phyloP scores from a whole-genome alignment of 2,329 filamentous ascomycete genomes.

The Pseudogymnoascus sp. region DNA sequence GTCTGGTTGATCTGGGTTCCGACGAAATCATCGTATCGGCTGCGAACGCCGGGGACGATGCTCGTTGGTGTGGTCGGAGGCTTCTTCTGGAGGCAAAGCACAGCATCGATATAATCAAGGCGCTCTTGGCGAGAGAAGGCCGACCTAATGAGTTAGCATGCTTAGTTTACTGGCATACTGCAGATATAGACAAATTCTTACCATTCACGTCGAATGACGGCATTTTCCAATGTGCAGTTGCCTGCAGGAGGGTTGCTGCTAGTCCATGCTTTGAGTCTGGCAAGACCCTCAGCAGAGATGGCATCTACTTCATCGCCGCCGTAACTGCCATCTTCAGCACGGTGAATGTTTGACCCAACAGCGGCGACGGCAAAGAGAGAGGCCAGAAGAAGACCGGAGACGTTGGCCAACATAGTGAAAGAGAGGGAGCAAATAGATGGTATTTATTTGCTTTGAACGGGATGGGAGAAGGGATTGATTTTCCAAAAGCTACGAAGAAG shows the following conservation, averaged over 20 bases:
- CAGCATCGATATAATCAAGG: slow-evolving; percentile 31
- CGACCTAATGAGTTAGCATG: slow-evolving; percentile 9
- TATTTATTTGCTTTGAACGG: background rate
- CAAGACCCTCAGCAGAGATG: background rate
- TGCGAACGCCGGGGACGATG: slow-evolving; percentile 28
- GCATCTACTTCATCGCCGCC: background rate
- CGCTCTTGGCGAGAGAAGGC: slow-evolving; percentile 19
- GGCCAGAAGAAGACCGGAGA: background rate
- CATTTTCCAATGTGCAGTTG: slow-evolving; percentile 33
- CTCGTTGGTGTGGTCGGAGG: slow-evolving; percentile 28
- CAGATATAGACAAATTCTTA: slow-evolving; percentile 15
- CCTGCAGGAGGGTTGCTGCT: background rate
- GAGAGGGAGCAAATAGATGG: background rate
- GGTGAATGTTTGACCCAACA: background rate
- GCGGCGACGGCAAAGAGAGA: background rate
- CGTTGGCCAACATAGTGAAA: background rate
- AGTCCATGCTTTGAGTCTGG: background rate
- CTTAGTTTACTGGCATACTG: background rate
- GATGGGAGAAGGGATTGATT: background rate
- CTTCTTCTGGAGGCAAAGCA: slow-evolving; percentile 31
- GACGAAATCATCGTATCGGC: slow-evolving; percentile 34
- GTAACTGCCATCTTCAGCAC: background rate
- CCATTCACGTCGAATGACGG: slow-evolving; percentile 38
- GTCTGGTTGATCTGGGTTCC: slow-evolving; percentile 33
- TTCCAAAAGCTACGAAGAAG: background rate